Base-by-base conservation (phyloP, 345 rosid species). In the Syzygium oleosum region DNA sequence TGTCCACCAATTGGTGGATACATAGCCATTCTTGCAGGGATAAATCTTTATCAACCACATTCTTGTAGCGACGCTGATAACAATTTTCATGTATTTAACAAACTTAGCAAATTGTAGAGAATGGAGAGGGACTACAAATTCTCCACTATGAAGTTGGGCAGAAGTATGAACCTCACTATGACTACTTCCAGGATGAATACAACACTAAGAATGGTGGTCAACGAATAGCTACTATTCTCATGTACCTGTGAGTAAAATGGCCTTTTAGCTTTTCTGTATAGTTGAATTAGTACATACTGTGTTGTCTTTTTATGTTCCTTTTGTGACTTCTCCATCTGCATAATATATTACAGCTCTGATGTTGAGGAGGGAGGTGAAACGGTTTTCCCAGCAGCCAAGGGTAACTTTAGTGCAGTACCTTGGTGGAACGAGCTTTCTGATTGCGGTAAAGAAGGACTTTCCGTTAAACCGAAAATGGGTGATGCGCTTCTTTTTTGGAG, bases 291-390 rank as follows among this genome's bases (percentile, higher is more conserved):
- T 86, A 51, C 54, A 51, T 9, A 55, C 43, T 13, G 46, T 10
- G 52, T 52, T 15, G 15, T 51, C 55, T 55, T 19, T 27, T 77
- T 52, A 19, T 52, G 63, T 49, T 25, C 51, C 51, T 16, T 73
- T 17, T 9, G 80, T 73, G 80, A 73, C 80, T 73, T 73, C 25
- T 68, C 80, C 80, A 73, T 34, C 80, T 73, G 49, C 80, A 19
- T 17, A 38, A 34, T 9, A 34, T 9, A 34, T 73, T 89, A 85
- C 97, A 98, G 99, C 87, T 94, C 99, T 68, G 99, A 98, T 86
- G 98, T 97, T 84, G 99, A 98, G 92, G 98, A 98, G 91, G 99
- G 99, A 46, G 99, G 99, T 3, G 99, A 97, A 91, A 97, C 99
- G 16, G 97, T 98, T 65, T 96, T 98, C 90, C 99, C 99, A 86